Base-by-base conservation (phyloP, 768 basidiomycete species). In the Hirschioporus abietinus region DNA sequence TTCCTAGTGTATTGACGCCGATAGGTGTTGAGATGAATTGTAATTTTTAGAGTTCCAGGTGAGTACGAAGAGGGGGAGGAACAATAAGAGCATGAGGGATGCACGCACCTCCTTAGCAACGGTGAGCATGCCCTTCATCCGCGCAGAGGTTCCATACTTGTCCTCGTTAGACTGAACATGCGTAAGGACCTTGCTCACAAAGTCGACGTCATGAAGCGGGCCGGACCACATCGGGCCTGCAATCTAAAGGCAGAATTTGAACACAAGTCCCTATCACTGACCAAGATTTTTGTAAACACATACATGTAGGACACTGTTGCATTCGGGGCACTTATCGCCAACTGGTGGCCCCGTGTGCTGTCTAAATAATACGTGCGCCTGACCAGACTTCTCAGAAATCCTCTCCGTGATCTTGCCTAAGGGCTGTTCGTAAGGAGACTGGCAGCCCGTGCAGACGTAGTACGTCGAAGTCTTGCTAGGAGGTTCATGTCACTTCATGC, bases 151-250 rank as follows among this genome's bases (percentile, higher is more conserved):
- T 10, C 90, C 89, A 72, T 95, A 98, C 57, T 82, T 83, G 57
- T 81, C 79, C 68, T 84, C 74, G 68, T 89, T 84, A 18, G 74
- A 76, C 66, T 89, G 86, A 15, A 96, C 79, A 71, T 95, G 91
- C 24, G 84, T 80, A 34, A 97, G 79, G 17, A 96, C 88, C 69
- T 86, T 85, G n/a, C 78, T 74, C 6, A 94, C 82, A 71, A 98
- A 99, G 7, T 79, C 81, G 1, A 78, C 70, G 73, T 95, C 84
- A 72, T 99, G 97, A 25, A 99, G 77, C 1, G 90, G 86, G 1
- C 90, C 95, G 6, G 91, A 88, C 97, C 97, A 99, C 92, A 99
- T 96, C 0, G 97, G 97, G 1, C 97, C 97, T 23, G 91, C 93
- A 36, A 95, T 74, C 94, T 96, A 68, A 58, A 58, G 61, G 24